Evolutionary conservation across 331 rosid genomes (phyloP), one percentile per base, ranked within the genome.

Genomic region (Prunus yedoensis): DNA sequence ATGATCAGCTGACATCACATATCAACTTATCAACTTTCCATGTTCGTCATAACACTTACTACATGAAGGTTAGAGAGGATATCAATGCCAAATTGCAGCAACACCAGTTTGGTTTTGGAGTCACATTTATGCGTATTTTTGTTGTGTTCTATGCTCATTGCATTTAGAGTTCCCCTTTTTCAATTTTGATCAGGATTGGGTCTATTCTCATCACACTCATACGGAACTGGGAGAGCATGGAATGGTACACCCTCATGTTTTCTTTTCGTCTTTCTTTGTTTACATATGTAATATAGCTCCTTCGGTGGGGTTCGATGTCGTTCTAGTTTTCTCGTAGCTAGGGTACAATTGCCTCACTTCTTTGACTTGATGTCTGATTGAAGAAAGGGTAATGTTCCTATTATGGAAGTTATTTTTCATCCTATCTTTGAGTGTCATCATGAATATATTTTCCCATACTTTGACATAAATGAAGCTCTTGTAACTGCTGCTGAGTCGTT

Each of bases 171-270:
- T 76, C 66, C 66, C 53, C 61, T n/a, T 75, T 80, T 70, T 79
- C 59, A 84, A 77, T 61, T 68, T 79, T 41, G 80, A 47, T 77
- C 81, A 94, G 97, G 93, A 85, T 49, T 90, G 88, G 90, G 52
- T 85, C 68, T 81, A 74, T 50, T 68, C 88, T 74, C 81, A 74
- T 78, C 66, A 75, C 77, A 81, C 63, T 68, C 52, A 78, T 27
- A 32, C 70, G 53, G 88, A 90, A 80, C 71, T 50, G 49, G 77
- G 71, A 68, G 87, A 82, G 70, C 87, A 72, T 1, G 86, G 79
- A 66, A 72, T 66, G 87, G 98, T 86, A 83, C 45, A 38, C 56
- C 73, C 59, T 45, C 47, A 52, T 17, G 61, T 10, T 57, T 73
- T 71, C 47, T 4, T 12, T 51, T n/a, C 10, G 20, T 25, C 67